phyloP scores from a whole-genome alignment of 495 filamentous ascomycete species.

The Penicillium malachiteum region DNA sequence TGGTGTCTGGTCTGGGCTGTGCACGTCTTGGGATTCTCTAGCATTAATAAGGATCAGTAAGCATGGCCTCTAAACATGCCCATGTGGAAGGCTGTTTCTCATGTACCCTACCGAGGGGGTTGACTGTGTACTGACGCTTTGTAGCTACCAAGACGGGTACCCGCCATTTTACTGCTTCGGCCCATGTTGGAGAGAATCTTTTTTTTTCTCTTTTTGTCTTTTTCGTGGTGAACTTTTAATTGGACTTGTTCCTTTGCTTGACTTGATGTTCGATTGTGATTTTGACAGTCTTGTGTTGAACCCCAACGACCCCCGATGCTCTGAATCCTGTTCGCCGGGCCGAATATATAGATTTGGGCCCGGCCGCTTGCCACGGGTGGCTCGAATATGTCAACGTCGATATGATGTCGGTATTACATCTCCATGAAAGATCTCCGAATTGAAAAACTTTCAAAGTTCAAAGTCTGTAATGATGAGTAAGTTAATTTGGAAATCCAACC shows the following conservation, averaged over 20 bases:
- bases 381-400: background rate
- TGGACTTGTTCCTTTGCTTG: too few relatives aligned
- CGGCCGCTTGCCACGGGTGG: background rate
- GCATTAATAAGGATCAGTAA: too few relatives aligned
- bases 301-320: background rate
- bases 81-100: too few relatives aligned
- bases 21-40: too few relatives aligned
- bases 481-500: background rate
- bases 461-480: background rate
- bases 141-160: background rate
- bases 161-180: background rate
- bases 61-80: too few relatives aligned
- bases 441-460: background rate
- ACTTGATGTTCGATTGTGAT: too few relatives aligned
- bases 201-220: background rate
- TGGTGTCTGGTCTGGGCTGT: background rate
- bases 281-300: too few relatives aligned
- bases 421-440: background rate
- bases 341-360: background rate
- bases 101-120: background rate
- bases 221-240: background rate
- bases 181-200: background rate
- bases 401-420: constrained; percentile 1
- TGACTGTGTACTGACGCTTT: background rate
- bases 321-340: background rate